phyloP scores from a whole-genome alignment of 2,329 filamentous ascomycete species.

The Plenodomus tracheiphilus region DNA sequence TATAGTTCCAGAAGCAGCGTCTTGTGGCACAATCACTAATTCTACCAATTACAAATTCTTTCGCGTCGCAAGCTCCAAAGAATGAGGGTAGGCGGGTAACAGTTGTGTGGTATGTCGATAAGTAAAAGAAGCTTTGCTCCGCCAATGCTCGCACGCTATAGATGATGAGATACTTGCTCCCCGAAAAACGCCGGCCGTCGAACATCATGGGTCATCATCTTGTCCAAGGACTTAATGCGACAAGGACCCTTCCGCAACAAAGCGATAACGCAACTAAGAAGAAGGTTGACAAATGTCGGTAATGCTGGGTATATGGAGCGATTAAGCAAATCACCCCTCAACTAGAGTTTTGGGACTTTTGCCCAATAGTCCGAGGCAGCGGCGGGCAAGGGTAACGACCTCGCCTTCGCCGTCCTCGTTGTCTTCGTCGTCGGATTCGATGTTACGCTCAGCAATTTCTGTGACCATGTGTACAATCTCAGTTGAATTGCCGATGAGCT shows the following conservation, averaged over 20 bases:
- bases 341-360: conserved; percentile 80
- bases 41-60: conserved; percentile 32
- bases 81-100: conserved; percentile 14
- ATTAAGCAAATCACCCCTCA: conserved; percentile 62
- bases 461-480: conserved; percentile 92
- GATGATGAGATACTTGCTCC: conserved; percentile 36
- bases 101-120: conserved; percentile 38
- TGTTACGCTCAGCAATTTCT: conserved; percentile 83
- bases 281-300: conserved; percentile 23
- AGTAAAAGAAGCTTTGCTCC: conserved; percentile 37
- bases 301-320: conserved; percentile 20
- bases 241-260: conserved; percentile 31
- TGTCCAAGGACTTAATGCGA: conserved; percentile 20
- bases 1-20: not conserved
- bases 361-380: conserved; percentile 84
- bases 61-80: conserved; percentile 7
- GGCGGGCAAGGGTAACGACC: conserved; percentile 85
- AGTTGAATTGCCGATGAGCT: conserved; percentile 83
- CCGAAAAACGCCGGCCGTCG: conserved; percentile 32
- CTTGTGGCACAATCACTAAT: conserved; percentile 7
- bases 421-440: conserved; percentile 84
- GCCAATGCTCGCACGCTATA: conserved; percentile 48
- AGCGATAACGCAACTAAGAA: conserved; percentile 24
- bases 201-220: conserved; percentile 1
- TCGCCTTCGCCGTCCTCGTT: conserved; percentile 91